Evolutionary conservation across 768 basidiomycete genomes (phyloP).

Genomic region (Crucibulum laeve): DNA sequence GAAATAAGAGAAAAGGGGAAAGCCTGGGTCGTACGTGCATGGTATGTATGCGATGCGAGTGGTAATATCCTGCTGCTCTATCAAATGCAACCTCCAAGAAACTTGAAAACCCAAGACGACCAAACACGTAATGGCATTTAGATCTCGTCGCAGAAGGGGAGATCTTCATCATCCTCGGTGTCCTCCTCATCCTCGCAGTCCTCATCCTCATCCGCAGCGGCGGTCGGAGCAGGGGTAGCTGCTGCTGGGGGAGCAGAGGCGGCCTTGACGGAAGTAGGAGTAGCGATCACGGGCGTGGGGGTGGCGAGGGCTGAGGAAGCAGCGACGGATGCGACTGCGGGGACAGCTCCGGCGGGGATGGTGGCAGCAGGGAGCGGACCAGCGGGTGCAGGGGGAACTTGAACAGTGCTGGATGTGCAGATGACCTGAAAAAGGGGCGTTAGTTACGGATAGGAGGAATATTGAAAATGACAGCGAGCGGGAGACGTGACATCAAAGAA

Average conservation of each 20-base stretch:
- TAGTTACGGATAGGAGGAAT: neutral
- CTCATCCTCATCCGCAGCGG: neutral
- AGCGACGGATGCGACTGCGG: neutral
- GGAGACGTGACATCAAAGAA: neutral
- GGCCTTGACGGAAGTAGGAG: neutral
- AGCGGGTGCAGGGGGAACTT: slow-evolving; percentile 18
- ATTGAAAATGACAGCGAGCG: neutral
- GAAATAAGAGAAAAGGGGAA: too few species aligned
- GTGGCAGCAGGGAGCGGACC: slow-evolving; percentile 3
- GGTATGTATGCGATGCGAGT: too few species aligned
- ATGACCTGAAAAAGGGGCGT: slow-evolving; percentile 14
- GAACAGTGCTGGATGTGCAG: slow-evolving; percentile 17
- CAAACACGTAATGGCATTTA: too few species aligned
- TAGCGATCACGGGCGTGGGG: slow-evolving; percentile 1
- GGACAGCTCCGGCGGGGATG: slow-evolving; percentile 2
- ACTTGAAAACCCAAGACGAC: too few species aligned
- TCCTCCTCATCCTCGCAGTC: slow-evolving; percentile 10
- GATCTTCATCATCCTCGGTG: slow-evolving; percentile 2
- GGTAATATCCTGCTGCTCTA: too few species aligned
- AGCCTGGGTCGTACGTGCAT: too few species aligned
- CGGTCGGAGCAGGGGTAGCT: neutral
- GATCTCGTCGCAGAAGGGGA: slow-evolving; percentile 3
- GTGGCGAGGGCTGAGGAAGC: neutral
- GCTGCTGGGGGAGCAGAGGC: slow-evolving; percentile 1
- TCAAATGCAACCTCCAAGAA: too few species aligned